Evolutionary conservation across 2,329 filamentous ascomycete species (phyloP).

Genomic region (Huntiella moniliformis): DNA sequence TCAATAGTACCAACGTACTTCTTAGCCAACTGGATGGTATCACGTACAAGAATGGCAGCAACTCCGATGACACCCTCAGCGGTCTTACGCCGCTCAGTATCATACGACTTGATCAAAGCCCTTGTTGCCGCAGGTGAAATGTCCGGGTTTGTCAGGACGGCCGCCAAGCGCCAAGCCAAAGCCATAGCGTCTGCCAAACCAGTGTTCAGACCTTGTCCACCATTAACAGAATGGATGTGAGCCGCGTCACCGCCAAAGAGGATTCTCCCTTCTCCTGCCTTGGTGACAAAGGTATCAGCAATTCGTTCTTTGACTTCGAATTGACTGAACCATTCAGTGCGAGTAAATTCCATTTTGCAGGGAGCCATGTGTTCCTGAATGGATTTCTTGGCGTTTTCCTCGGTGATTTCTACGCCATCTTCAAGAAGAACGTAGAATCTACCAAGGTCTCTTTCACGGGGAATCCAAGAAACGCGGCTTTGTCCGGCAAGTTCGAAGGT

Average conservation of each 20-base stretch:
- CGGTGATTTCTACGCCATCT: slow-evolving; percentile 22
- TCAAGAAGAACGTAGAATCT: slow-evolving; percentile 25
- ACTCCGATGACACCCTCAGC: slow-evolving; percentile 28
- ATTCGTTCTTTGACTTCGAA: slow-evolving; percentile 23
- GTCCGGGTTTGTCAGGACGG: slow-evolving; percentile 14
- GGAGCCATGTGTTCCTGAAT: slow-evolving; percentile 27
- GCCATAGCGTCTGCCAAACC: slow-evolving; percentile 37
- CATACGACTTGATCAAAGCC: slow-evolving; percentile 24
- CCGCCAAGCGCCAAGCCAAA: slow-evolving; percentile 32
- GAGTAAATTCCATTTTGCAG: slow-evolving; percentile 23
- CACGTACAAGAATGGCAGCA: slow-evolving; percentile 26
- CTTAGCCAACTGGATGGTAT: slow-evolving; percentile 25
- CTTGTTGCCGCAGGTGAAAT: slow-evolving; percentile 14
- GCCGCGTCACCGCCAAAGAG: slow-evolving; percentile 38
- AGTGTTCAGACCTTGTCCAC: slow-evolving; percentile 40
- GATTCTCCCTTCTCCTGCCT: slow-evolving; percentile 21
- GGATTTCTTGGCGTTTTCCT: slow-evolving; percentile 17
- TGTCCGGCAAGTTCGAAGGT: slow-evolving; percentile 27
- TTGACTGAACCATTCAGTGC: slow-evolving; percentile 31
- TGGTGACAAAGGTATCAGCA: slow-evolving; percentile 19
- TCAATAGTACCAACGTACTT: slow-evolving; percentile 29
- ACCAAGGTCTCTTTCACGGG: slow-evolving; percentile 24
- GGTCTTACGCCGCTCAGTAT: slow-evolving; percentile 24
- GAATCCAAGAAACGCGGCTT: slow-evolving; percentile 29
- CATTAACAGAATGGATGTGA: slow-evolving; percentile 36